phyloP scores from a whole-genome alignment of 805 yeast genomes.

The Saccharomycopsis babjevae region DNA sequence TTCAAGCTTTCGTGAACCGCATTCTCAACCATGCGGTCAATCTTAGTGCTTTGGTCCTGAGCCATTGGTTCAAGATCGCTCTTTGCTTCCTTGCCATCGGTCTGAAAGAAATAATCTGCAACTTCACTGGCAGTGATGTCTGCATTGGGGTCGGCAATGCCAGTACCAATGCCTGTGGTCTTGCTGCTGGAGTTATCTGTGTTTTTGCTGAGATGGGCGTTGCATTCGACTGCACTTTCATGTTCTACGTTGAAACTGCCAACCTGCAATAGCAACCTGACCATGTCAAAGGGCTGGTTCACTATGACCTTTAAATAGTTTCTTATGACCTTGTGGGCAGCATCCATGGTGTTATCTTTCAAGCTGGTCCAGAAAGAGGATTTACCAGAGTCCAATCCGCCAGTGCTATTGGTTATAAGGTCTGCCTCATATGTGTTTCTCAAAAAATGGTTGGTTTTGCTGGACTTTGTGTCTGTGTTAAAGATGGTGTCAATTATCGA shows the following conservation, averaged over 20 bases:
- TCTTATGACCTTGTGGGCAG: conserved; percentile 44
- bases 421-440: background rate
- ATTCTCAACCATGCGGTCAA: background rate
- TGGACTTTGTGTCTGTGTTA: background rate
- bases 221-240: background rate
- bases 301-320: conserved; percentile 61
- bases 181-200: background rate
- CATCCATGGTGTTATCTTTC: conserved; percentile 23
- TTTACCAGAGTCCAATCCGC: background rate
- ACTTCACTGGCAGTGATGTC: background rate
- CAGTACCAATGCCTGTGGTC: too few relatives aligned
- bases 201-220: background rate
- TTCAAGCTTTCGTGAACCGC: background rate
- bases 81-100: background rate
- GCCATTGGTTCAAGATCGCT: background rate
- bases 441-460: background rate
- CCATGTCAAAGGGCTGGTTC: conserved; percentile 84
- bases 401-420: background rate
- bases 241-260: conserved; percentile 41
- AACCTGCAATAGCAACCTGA: conserved; percentile 68
- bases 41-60: background rate
- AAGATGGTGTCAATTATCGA: conserved; percentile 25
- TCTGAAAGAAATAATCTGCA: background rate
- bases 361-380: conserved; percentile 29
- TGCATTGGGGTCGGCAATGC: background rate